Evolutionary conservation across 1,284 basidiomycete species (phyloP), one percentile per base, ranked within the genome.

Genomic region (Vanrija sp.): DNA sequence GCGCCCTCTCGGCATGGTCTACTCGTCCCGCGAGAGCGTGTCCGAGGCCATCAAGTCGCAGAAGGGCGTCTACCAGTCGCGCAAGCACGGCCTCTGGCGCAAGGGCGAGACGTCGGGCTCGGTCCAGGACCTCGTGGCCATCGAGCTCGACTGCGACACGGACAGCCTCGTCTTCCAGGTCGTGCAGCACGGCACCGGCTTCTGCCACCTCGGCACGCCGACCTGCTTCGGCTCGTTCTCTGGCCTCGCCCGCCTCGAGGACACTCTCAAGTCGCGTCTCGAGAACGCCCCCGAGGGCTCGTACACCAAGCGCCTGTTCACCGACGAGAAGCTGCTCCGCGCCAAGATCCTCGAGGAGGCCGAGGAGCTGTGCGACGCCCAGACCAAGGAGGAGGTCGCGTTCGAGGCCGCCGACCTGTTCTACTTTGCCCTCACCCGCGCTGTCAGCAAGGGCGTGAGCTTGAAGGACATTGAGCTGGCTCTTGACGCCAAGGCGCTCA

Each of bases 281-380:
- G 78, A 79, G 43, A 83, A 83, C 25, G 91, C 94, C 0, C 94
- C 93, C 0, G 85, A 87, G 60, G 94, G 91, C 1, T 93, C 89
- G 8, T 99, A 99, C 78, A 98, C 96, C 14, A 86, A 84, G 52
- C 81, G 92, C 45, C 78, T 99, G 23, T 98, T 98, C 75, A 82
- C 83, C 54, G 91, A 98, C 67, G 79, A 86, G 10, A 83, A 83
- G 47, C 81, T 99, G 19, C 81, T 98, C 44, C 83, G 82, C 50
- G 87, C 93, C 50, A 99, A 99, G 80, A 92, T 99, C 60, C 91
- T 90, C 85, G 96, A 99, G 76, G 96, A 99, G 76, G 96, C 96
- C 0, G 91, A 95, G 67, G 96, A 99, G 76, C 83, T 99, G 14
- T 95, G 93, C 68, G 82, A 83, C 25, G 96, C 96, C 15, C 80